Percentiles rank a stretch among this genome's conserved stretches.
Evolutionary conservation across 2,329 filamentous ascomycete genomes (phyloP).

Genomic region (Venturia pyrina): DNA sequence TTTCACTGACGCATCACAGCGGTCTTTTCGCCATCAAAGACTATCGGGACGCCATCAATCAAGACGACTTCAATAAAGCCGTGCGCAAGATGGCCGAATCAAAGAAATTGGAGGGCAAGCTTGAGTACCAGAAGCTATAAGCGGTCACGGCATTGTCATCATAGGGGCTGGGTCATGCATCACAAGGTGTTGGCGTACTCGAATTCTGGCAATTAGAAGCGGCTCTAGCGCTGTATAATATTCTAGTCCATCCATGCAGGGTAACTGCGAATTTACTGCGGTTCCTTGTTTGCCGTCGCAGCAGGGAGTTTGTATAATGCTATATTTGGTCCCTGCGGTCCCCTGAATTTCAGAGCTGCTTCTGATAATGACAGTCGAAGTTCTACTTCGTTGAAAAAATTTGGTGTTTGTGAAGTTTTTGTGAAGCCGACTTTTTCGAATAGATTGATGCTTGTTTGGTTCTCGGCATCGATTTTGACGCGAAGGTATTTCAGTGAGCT

Average conservation of each 20-base stretch:
- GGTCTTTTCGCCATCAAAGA: conserved; percentile 98
- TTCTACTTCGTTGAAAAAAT: conserved; percentile 62
- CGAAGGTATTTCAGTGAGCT: conserved; percentile 37
- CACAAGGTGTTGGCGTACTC: neutral
- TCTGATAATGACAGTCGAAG: conserved; percentile 22
- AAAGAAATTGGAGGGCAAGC: conserved; percentile 97
- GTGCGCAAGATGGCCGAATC: conserved; percentile 94
- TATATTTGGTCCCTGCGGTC: conserved; percentile 9
- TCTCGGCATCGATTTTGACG: conserved; percentile 52
- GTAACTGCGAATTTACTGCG: neutral
- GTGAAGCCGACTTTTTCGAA: conserved; percentile 53
- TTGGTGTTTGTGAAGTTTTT: conserved; percentile 39
- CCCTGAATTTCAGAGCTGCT: neutral
- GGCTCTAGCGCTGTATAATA: conserved; percentile 5
- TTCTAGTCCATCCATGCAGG: neutral
- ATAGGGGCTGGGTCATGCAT: neutral
- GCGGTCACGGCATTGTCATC: neutral
- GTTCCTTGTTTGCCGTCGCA: neutral
- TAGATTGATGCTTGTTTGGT: conserved; percentile 46
- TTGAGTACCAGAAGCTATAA: conserved; percentile 93
- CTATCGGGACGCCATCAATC: conserved; percentile 89
- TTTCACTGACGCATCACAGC: conserved; percentile 37
- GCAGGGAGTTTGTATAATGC: conserved; percentile 8
- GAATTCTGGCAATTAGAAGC: conserved; percentile 1
- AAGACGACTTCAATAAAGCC: conserved; percentile 99